Base-by-base conservation (phyloP, 441 rosid species). In the Bruguiera hainesii region DNA sequence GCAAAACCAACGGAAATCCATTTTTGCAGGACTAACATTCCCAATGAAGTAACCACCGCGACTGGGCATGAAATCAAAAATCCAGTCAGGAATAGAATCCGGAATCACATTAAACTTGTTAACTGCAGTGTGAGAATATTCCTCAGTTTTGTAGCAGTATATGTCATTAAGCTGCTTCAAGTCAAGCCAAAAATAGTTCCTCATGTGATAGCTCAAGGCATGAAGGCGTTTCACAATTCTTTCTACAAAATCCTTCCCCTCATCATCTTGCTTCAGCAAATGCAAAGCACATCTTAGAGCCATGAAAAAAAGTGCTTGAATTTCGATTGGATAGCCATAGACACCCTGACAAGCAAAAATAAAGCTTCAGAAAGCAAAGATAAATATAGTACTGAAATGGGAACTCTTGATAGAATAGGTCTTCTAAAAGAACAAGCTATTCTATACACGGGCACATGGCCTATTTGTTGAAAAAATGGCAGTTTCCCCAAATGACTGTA, bases 31-130 rank as follows among this genome's bases (percentile, higher is more conserved):
- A 71, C 98, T 92, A 11, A 87, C 89, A 65, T 92, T 92, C 63
- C 98, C 98, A 1, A 90, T 84, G 48, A 93, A 90, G 79, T 87
- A 93, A 52, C 98, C 98, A 26, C 97, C 98, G 1, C 56, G 80
- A 66, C 74, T 67, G 1, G 98, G 90, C 95, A 93, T 87, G 69
- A 93, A 93, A 77, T 93, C 96, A 25, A 93, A 90, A 56, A 90
- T 72, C 98, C 98, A 93, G 56, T 90, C 90, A 3, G 98, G 96
- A 55, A 93, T 95, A 64, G 98, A 93, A 75, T 89, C 97, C 1
- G 97, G 98, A 69, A 93, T 92, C 20, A 92, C 98, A 30, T 92
- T 92, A 72, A 90, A 92, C 80, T 90, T 92, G 84, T 92, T 93
- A 50, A 93, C 88, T 5, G 97, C 97, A 8, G 97, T 93, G 70